Evolutionary conservation across 352 stramenopile species (phyloP).

Genomic region (Discostella stelligera): DNA sequence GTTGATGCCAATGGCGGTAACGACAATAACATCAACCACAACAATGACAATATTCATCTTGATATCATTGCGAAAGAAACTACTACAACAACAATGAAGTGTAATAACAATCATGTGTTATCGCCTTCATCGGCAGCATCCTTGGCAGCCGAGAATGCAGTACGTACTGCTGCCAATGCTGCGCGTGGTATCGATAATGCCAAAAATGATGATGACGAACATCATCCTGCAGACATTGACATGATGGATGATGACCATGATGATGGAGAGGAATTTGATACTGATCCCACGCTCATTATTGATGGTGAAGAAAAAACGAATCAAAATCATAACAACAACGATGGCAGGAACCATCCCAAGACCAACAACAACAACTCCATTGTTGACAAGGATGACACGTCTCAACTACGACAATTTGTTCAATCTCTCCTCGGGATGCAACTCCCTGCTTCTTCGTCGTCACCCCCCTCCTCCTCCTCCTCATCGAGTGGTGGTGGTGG

Average conservation of each 20-base stretch:
- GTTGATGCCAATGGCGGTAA: background rate
- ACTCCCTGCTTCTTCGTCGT: background rate
- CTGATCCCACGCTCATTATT: background rate
- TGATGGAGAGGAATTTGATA: background rate
- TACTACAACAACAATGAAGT: too few relatives aligned
- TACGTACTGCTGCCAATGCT: slow-evolving; percentile 14
- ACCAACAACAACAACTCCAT: background rate
- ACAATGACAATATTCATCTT: too few relatives aligned
- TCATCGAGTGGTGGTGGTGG: background rate
- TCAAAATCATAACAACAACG: background rate
- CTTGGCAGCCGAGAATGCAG: background rate
- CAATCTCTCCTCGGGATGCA: slow-evolving; percentile 40
- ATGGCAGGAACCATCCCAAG: background rate
- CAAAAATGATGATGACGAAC: background rate
- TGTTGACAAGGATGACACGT: slow-evolving; percentile 11
- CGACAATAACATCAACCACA: too few relatives aligned
- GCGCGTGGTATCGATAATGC: background rate
- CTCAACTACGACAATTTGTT: slow-evolving; percentile 32
- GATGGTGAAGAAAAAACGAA: background rate
- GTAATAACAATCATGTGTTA: too few relatives aligned
- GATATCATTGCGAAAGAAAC: too few relatives aligned
- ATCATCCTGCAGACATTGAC: background rate
- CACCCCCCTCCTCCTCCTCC: background rate
- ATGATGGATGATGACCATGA: background rate
- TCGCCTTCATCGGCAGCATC: slow-evolving; percentile 1